These are phyloP conservation scores for Blastocystis sp. DNA, from an alignment of 352 stramenopile species.

Conservation along the genomic window DNA sequence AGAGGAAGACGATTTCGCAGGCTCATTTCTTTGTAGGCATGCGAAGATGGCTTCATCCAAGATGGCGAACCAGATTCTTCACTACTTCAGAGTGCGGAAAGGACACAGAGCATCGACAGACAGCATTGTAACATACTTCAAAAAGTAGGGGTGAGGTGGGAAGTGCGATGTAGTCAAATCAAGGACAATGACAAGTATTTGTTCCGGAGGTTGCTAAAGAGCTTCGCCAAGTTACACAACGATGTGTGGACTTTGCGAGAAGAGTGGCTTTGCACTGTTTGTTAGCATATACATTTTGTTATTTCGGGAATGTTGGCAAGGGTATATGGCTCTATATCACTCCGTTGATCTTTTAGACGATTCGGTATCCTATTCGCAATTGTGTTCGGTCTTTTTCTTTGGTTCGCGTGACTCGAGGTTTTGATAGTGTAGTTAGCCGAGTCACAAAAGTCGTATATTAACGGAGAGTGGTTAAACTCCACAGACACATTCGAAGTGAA, in stretches of 20 bases:
- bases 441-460: slow-evolving; percentile 33
- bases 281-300: background rate
- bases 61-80: slow-evolving; percentile 33
- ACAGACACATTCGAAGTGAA: background rate
- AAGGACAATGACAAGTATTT: slow-evolving; percentile 77
- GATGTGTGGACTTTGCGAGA: slow-evolving; percentile 74
- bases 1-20: background rate
- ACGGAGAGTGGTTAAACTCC: background rate
- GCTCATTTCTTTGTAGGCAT: background rate
- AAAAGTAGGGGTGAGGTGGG: background rate
- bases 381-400: background rate
- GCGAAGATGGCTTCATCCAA: background rate
- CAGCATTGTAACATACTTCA: slow-evolving; percentile 1
- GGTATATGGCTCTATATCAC: background rate
- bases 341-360: background rate
- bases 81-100: slow-evolving; percentile 48
- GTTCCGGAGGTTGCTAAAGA: slow-evolving; percentile 76
- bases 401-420: background rate
- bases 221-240: slow-evolving; percentile 73
- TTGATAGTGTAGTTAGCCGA: background rate
- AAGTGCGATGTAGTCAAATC: background rate
- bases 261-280: slow-evolving; percentile 66
- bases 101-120: slow-evolving; percentile 14
- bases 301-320: background rate
- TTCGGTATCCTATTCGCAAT: background rate